Evolutionary conservation across 441 rosid genomes (phyloP).

Genomic region (Adansonia grandidieri): DNA sequence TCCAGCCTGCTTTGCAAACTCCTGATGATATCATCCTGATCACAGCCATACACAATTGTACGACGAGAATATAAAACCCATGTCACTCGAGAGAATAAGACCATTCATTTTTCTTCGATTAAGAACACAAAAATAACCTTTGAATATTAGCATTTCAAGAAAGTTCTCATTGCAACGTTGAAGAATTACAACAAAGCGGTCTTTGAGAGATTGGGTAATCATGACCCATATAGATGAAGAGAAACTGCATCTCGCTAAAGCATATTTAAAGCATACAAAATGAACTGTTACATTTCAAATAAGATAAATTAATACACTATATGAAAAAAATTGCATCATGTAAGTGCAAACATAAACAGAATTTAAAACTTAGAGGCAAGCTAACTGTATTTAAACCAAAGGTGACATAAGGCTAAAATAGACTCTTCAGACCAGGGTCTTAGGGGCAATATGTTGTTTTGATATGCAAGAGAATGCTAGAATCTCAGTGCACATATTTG

Average conservation of each 20-base stretch:
- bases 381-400: neutral
- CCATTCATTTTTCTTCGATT: neutral
- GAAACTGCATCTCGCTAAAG: conserved; percentile 11
- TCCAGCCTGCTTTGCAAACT: conserved; percentile 91
- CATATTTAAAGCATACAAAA: neutral
- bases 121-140: neutral
- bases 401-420: neutral
- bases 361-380: neutral
- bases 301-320: neutral
- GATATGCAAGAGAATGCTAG: neutral
- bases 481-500: neutral
- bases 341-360: neutral
- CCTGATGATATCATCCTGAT: conserved; percentile 80
- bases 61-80: neutral
- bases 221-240: neutral
- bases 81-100: conserved; percentile 22
- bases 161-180: neutral
- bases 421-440: neutral
- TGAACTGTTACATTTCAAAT: neutral
- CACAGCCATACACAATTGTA: conserved; percentile 13
- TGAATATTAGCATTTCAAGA: neutral
- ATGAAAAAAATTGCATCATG: neutral
- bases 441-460: neutral
- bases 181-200: neutral
- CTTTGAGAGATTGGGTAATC: neutral